Evolutionary conservation across 331 rosid genomes (phyloP), one percentile per base, ranked within the genome.

Genomic region (Spiraea crenata): DNA sequence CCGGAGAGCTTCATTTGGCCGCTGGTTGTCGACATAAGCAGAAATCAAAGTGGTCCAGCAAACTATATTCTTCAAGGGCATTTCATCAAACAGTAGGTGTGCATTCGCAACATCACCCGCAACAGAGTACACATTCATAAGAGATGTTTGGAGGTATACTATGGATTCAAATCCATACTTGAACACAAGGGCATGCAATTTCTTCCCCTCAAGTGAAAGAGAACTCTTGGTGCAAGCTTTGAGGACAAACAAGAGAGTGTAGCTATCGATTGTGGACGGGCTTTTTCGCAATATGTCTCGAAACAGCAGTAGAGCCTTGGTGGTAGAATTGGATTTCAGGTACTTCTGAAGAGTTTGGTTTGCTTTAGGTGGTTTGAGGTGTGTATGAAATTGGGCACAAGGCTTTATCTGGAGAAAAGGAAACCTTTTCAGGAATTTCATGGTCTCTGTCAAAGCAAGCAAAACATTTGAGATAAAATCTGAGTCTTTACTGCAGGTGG

Each of bases 21-120:
- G 77, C 51, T 71, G 79, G 49, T 89, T 81, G 56, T 73, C 82
- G 71, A 89, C 92, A 73, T 79, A 84, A 25, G 88, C 92, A 56
- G 83, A 82, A 73, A 89, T 83, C 85, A 89, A 71, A 61, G 88
- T 59, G 4, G 92, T 86, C 92, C 96, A 89, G 63, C 85, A 84
- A 6, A 89, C 57, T 15, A 68, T 25, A 51, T 81, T 86, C 69
- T 57, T 86, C 0, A 4, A 5, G 35, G 80, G 80, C 35, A 89
- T 86, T 86, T 81, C 83, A 38, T 82, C 95, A 34, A 86, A 86
- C 82, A 84, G 37, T 17, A 58, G 73, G 68, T 70, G 85, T 56
- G 88, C 91, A 19, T 79, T 72, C 8, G 31, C 4, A 9, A 82
- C 50, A 63, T 77, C 73, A n/a, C 78, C 70, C 4, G 65, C 3